Base-by-base conservation (phyloP, 2,329 filamentous ascomycete genomes). In the Aureobasidium mangrovei region DNA sequence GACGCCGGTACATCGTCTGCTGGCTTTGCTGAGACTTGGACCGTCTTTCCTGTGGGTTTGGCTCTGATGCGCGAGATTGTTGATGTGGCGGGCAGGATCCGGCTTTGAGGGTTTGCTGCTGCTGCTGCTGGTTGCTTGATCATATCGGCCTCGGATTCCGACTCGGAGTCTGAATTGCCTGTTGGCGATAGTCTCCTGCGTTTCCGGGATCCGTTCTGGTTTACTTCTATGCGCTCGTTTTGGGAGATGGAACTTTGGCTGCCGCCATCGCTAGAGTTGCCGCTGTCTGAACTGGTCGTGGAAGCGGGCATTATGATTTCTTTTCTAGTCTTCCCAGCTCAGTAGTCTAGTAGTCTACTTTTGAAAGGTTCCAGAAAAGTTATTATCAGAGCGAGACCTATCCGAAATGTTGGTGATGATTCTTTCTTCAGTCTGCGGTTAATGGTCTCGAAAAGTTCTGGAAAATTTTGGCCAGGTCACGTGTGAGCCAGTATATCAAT, bases 61-160 rank as follows among this genome's bases (percentile, higher is more conserved):
- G 59, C 54, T 51, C 58, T 63, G 56, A 63, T 63, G 27, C 61
- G 56, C 9, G 61, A 62, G 8, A 60, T 38, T 7, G 56, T 56
- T 9, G 49, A 26, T 1, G 42, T 51, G 2, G 48, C 47, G 41
- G 32, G 56, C 54, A 41, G 36, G 41, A 45, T 45, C 26, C 33
- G 52, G 54, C 33, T 47, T 39, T 47, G 8, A 31, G 49, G 43
- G 12, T 52, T 43, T 32, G 36, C 42, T 56, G 33, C 4, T 33
- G 26, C 32, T 12, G 32, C 18, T 18, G 18, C 18, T 18, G 18
- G 18, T 18, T 18, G 18, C 18, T 18, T 18, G 18, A 18, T 7
- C 7, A 35, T 35, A 12, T 35, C 32, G 2, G 26, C 4, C 18
- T 53, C 49, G 29, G 7, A 24, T 47, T 55, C 31, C 24, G 36